Conservation (phyloP, 345 rosid species). For the Psidium friedrichsthalianum region DNA sequence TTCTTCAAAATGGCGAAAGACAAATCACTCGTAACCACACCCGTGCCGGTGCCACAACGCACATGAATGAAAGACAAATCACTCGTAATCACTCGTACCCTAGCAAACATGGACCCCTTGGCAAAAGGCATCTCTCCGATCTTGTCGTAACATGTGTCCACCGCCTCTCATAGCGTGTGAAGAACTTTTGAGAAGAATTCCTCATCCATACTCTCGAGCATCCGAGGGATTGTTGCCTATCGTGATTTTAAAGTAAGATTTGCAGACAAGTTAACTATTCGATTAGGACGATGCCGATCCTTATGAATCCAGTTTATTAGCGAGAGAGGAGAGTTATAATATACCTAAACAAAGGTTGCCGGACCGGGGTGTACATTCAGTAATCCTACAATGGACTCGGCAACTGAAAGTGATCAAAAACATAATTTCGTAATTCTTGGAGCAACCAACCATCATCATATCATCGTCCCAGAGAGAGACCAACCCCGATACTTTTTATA, state of each 20-base stretch:
- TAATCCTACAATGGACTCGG: too few relatives aligned
- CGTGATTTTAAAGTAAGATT: neutral
- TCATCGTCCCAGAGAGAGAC: too few relatives aligned
- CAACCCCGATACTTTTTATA: too few relatives aligned
- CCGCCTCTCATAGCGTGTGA: conserved; percentile 27
- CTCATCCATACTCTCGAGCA: conserved; percentile 42
- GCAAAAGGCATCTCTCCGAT: conserved; percentile 52
- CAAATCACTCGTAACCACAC: neutral
- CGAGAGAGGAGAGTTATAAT: too few relatives aligned
- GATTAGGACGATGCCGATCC: neutral
- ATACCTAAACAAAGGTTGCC: too few relatives aligned
- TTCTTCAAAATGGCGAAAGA: neutral
- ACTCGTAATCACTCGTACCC: too few relatives aligned
- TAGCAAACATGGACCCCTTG: conserved; percentile 56
- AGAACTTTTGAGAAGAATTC: conserved; percentile 44
- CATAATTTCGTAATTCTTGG: too few relatives aligned
- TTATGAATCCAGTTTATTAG: neutral
- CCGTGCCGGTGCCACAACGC: neutral
- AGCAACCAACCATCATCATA: too few relatives aligned
- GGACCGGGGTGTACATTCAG: too few relatives aligned
- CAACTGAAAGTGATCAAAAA: too few relatives aligned
- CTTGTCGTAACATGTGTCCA: conserved; percentile 31
- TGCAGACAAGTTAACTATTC: neutral
- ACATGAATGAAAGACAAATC: too few relatives aligned
- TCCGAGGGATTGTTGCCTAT: conserved; percentile 55